These are phyloP conservation scores for Larix kaempferi DNA, from an alignment of 75 land plant species.

Conservation along the genomic window DNA sequence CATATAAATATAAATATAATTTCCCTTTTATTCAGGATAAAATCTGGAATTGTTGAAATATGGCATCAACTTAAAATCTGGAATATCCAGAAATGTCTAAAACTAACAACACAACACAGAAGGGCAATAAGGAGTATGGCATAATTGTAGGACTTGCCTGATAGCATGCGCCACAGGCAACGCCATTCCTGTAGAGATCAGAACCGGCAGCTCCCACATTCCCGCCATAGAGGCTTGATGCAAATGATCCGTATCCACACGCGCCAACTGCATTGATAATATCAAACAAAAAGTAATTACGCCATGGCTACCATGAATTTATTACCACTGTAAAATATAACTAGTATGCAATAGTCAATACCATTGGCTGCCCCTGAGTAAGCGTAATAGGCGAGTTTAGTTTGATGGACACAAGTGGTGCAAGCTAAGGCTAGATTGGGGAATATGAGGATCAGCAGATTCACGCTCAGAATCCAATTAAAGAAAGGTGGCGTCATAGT, in stretches of 20 bases:
- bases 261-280: constrained; percentile 36
- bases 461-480: too few species aligned
- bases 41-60: too few species aligned
- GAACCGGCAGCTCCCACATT: constrained; percentile 45
- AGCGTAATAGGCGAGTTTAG: not conserved
- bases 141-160: constrained; percentile 20
- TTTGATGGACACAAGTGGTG: not conserved
- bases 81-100: not conserved
- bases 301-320: too few species aligned
- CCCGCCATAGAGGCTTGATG: constrained; percentile 31
- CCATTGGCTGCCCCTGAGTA: not conserved
- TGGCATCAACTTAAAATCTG: not conserved
- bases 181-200: constrained; percentile 42
- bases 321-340: not conserved
- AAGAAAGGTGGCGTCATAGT: too few species aligned
- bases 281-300: not conserved
- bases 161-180: constrained; percentile 65
- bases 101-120: not conserved
- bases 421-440: too few species aligned
- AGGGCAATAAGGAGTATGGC: not conserved
- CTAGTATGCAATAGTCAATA: not conserved
- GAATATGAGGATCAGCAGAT: too few species aligned
- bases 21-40: too few species aligned
- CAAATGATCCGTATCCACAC: constrained; percentile 65
- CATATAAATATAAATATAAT: not conserved